Base-by-base conservation (phyloP, 257 asterid species). In the Oldenlandia corymbosa region DNA sequence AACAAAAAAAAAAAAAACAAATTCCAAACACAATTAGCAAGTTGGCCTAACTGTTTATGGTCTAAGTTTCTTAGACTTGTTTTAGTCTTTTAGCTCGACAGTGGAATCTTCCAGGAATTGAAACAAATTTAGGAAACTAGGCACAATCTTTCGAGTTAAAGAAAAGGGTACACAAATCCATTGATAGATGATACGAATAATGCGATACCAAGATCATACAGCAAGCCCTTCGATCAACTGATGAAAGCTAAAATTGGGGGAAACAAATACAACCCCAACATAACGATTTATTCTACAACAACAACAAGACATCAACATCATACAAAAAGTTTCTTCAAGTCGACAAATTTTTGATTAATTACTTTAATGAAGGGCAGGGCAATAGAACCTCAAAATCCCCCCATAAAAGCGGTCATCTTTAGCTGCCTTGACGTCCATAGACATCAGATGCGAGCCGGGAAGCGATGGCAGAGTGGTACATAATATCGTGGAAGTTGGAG, bases 391-490 rank as follows among this genome's bases (percentile, higher is more conserved):
- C 5, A 47, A 8, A 47, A 47, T 47, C 66, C 43, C n/a, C 62
- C 69, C 7, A 23, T 1, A 1, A 10, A 16, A 30, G 9, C 9
- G 39, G 6, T 13, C 26, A n/a, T n/a, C n/a, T n/a, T 55, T 56
- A 48, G 21, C 5, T 56, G n/a, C 18, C 60, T 31, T 54, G 62
- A 32, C 64, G 69, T 31, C 54, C 68, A 32, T 82, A 60, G 70
- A 83, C 73, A 50, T 88, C 91, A 41, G 94, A 83, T 1, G 96
- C 96, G 18, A 88, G 94, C 58, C 94, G 66, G n/a, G 94, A 81
- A 7, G 96, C 88, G 16, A 88, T 75, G 54, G 91, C 89, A 17
- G 94, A 88, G 73, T 83, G 94, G 65, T 85, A 88, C 95, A 88
- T 88, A 34, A 73, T 21, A 31, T 83, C 93, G 51, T 82, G 89